Base-by-base conservation (phyloP, 1,139 yeast species). In the Suhomyces panamericanus region DNA sequence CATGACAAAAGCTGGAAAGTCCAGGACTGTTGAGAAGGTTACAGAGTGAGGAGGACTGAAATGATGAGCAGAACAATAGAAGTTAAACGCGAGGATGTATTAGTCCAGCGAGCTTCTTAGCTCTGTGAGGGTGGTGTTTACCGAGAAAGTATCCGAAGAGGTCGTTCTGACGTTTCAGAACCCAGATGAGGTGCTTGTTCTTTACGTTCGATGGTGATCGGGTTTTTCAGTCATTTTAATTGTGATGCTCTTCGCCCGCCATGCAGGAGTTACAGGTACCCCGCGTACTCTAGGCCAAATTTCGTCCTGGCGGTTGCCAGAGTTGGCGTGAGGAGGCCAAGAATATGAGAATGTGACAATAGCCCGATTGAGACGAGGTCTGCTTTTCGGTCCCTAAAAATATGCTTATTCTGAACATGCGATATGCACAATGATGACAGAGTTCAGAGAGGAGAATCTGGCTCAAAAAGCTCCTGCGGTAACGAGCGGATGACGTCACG, bases 211-310 rank as follows among this genome's bases (percentile, higher is more conserved):
- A 20, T 34, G 20, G 29, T 32, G 36, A 15, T 13, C 14, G 29
- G 36, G 36, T 22, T 34, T 34, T 34, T 34, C 29, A 22, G 15
- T 34, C 12, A 12, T 12, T 16, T 22, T 24, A 20, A n/a, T 20
- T 17, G 15, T 22, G 36, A 34, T 34, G 36, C 29, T 24, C 36
- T 34, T 34, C 36, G n/a, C 36, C 16, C 15, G 14, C 28, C 36
- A 34, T 34, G 36, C 36, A 34, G 36, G 36, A 34, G 29, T 9
- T 10, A 34, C 12, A n/a, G 29, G 29, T 34, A 6, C 36, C 36
- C 36, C 36, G 36, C 36, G 29, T 34, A 27, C 29, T 20, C 24
- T 20, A 6, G 24, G 8, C 24, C 24, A 20, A 8, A 6, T 20
- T 20, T 20, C 24, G 4, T 20, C 24, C 24, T 20, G n/a, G 29